Conservation (phyloP, 2,329 filamentous ascomycete species). For the Tympanopsis confertula region DNA sequence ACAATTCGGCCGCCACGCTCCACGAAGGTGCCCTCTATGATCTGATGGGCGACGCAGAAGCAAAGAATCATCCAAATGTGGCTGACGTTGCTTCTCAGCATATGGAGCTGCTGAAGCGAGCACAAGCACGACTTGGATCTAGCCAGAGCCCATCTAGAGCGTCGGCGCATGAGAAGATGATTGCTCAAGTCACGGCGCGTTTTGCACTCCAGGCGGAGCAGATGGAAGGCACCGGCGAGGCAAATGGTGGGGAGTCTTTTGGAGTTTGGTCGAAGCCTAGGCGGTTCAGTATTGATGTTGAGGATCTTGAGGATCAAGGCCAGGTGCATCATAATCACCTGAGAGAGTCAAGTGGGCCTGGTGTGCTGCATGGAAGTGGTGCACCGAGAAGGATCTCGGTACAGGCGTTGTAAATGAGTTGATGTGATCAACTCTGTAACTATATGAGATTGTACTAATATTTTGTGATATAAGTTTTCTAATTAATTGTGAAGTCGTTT, state of each 20-base stretch:
- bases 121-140: background rate
- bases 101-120: background rate
- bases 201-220: background rate
- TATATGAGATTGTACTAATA: no score
- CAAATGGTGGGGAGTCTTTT: conserved; percentile 1
- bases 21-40: conserved; percentile 9
- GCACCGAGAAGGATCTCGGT: background rate
- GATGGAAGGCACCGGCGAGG: background rate
- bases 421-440: no score
- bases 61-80: background rate
- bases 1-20: conserved; percentile 7
- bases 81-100: background rate
- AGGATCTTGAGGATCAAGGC: background rate
- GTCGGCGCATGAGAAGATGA: background rate
- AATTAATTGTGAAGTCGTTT: no score
- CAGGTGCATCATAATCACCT: background rate
- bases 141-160: background rate
- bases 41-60: conserved; percentile 5
- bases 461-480: no score
- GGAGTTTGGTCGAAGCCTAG: conserved; percentile 4
- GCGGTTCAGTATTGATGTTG: background rate
- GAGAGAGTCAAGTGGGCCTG: background rate
- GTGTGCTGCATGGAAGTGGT: background rate
- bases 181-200: background rate
- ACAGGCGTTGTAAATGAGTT: background rate